These are phyloP conservation scores for Mariannaea elegans DNA, from an alignment of 2,329 filamentous ascomycete species.

Conservation along the genomic window DNA sequence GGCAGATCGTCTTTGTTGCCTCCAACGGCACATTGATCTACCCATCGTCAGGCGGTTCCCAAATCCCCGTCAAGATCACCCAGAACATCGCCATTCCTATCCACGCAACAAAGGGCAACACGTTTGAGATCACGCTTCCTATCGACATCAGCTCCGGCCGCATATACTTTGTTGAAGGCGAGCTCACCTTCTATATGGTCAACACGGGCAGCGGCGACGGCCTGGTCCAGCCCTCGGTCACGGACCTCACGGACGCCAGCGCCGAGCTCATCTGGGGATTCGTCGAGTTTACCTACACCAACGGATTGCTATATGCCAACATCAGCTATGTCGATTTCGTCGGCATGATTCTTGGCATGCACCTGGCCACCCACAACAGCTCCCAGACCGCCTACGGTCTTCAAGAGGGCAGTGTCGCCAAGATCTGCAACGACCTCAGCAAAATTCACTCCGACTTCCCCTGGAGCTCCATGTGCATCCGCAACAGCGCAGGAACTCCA, in stretches of 20 bases:
- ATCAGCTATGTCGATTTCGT: constrained; percentile 60
- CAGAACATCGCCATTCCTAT: constrained; percentile 55
- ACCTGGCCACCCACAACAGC: constrained; percentile 48
- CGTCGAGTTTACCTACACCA: constrained; percentile 56
- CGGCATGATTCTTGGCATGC: constrained; percentile 60
- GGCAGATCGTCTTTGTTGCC: constrained; percentile 53
- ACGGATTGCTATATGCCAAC: constrained; percentile 55
- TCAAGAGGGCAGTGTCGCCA: constrained; percentile 43
- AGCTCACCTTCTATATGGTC: constrained; percentile 54
- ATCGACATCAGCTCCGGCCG: constrained; percentile 52
- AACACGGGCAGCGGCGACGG: constrained; percentile 41
- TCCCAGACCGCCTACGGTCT: constrained; percentile 54
- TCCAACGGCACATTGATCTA: constrained; percentile 53
- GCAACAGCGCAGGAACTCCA: constrained; percentile 44
- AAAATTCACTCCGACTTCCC: constrained; percentile 48
- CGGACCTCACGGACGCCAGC: constrained; percentile 54
- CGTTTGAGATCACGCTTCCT: constrained; percentile 50
- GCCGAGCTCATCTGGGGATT: constrained; percentile 58
- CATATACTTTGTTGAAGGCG: constrained; percentile 55
- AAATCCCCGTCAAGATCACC: constrained; percentile 47
- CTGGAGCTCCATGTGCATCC: constrained; percentile 57
- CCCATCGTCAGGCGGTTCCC: constrained; percentile 49
- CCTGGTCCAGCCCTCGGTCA: constrained; percentile 59
- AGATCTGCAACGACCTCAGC: constrained; percentile 52
- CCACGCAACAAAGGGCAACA: constrained; percentile 45